phyloP scores from a whole-genome alignment of 2,329 filamentous ascomycete species.

The Camillea tinctor region DNA sequence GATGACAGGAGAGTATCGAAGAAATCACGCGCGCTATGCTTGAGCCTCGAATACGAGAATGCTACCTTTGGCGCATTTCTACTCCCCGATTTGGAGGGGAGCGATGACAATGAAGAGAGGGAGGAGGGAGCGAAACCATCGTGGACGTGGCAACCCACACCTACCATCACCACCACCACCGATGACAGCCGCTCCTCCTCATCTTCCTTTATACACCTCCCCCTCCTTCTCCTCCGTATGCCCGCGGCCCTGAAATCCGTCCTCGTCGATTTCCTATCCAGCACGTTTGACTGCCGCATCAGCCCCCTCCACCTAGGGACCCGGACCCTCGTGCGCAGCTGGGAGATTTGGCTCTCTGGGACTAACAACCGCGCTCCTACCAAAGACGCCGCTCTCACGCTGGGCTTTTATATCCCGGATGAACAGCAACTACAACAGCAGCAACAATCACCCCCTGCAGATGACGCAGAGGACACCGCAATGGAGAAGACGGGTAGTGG shows the following conservation, averaged over 20 bases:
- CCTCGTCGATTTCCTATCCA: constrained; percentile 50
- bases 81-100: constrained; percentile 37
- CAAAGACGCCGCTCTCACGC: constrained; percentile 50
- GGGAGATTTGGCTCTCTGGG: constrained; percentile 51
- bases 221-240: constrained; percentile 56
- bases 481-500: constrained; percentile 4
- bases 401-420: constrained; percentile 46
- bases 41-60: constrained; percentile 54
- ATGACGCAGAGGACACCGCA: too few relatives aligned
- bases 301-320: constrained; percentile 50
- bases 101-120: not conserved
- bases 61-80: constrained; percentile 51
- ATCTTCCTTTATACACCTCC: constrained; percentile 44
- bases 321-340: constrained; percentile 46
- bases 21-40: constrained; percentile 33
- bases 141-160: constrained; percentile 24
- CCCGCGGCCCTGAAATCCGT: constrained; percentile 50
- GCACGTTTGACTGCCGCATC: constrained; percentile 57
- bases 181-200: not conserved
- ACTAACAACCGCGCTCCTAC: constrained; percentile 32
- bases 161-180: too few relatives aligned
- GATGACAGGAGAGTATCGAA: not conserved
- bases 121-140: constrained; percentile 4
- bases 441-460: too few relatives aligned
- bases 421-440: too few relatives aligned